Evolutionary conservation across 2,329 filamentous ascomycete genomes (phyloP), one percentile per base, ranked within the genome.

Genomic region (Colletotrichum tofieldiae): DNA sequence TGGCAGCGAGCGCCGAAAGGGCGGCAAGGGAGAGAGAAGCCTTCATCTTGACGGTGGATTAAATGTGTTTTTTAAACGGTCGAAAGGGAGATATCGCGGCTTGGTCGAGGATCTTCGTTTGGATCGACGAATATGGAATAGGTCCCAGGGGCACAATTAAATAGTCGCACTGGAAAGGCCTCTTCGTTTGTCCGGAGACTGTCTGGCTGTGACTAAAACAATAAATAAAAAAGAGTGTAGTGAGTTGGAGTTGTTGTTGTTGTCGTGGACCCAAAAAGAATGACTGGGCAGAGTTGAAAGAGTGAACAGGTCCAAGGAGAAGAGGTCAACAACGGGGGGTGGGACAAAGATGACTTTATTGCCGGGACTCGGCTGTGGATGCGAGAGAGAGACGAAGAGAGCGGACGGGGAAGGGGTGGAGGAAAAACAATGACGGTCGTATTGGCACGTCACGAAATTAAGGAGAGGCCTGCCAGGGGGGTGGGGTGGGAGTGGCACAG

Each of bases 1-100:
- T 80, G 39, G 82, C 75, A 71, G 82, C 84, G 75, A 86, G 80
- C 63, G 80, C 79, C 77, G 80, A 77, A 73, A 83, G 80, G 69
- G 81, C 80, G 62, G 60, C 54, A 81, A 77, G 49, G 81, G 74
- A 43, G 82, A 80, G 74, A 82, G 74, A 80, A 81, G 84, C 86
- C 87, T 87, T 72, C 69, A 72, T 72, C 37, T 68, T 72, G 69
- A 59, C 29, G 47, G 35, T 41, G 35, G n/a, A 29, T 60, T 32
- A 14, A 49, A 26, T n/a, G 11, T 5, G 18, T 23, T n/a, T 14
- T 16, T 39, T 1, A n/a, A n/a, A 26, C 43, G 64, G 16, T 63
- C 11, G 35, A 20, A 41, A 32, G 18, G 14, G 26, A 18, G 37
- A 7, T 47, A 49, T 39, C 43, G 59, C 26, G 26, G 26, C 29